phyloP scores from a whole-genome alignment of 306 rosid species.

The Citrullus colocynthis region DNA sequence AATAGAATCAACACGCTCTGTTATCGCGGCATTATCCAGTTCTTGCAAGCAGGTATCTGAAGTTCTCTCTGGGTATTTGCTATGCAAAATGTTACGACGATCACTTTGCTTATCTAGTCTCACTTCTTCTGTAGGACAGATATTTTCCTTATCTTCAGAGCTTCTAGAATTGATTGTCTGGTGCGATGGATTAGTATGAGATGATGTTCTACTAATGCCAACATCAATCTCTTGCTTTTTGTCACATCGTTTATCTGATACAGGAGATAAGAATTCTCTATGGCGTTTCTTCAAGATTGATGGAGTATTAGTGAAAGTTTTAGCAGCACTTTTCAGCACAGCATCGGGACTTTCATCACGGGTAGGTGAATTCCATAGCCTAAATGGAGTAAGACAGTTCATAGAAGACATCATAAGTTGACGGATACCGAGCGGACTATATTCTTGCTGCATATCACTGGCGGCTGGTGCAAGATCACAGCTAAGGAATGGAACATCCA shows the following conservation, averaged over 20 bases:
- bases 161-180: slow-evolving; percentile 19
- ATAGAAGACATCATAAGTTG: slow-evolving; percentile 82
- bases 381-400: slow-evolving; percentile 83
- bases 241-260: slow-evolving; percentile 67
- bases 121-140: slow-evolving; percentile 14
- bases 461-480: slow-evolving; percentile 86
- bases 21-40: slow-evolving; percentile 18
- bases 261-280: slow-evolving; percentile 74
- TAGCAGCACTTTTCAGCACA: slow-evolving; percentile 76
- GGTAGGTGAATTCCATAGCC: slow-evolving; percentile 87
- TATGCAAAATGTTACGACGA: slow-evolving; percentile 12
- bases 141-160: slow-evolving; percentile 46
- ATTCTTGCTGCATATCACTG: slow-evolving; percentile 86
- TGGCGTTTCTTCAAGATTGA: slow-evolving; percentile 85
- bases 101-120: slow-evolving; percentile 20
- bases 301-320: slow-evolving; percentile 75
- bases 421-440: slow-evolving; percentile 95
- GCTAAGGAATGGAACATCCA: slow-evolving; percentile 86
- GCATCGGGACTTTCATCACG: slow-evolving; percentile 69
- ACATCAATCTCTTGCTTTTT: slow-evolving; percentile 68
- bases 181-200: slow-evolving; percentile 24
- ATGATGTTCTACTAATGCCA: slow-evolving; percentile 21
- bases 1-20: slow-evolving; percentile 19
- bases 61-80: slow-evolving; percentile 19
- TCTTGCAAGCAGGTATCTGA: slow-evolving; percentile 19